Conservation (phyloP, 2,329 filamentous ascomycete genomes). For the Laburnicola sp. region DNA sequence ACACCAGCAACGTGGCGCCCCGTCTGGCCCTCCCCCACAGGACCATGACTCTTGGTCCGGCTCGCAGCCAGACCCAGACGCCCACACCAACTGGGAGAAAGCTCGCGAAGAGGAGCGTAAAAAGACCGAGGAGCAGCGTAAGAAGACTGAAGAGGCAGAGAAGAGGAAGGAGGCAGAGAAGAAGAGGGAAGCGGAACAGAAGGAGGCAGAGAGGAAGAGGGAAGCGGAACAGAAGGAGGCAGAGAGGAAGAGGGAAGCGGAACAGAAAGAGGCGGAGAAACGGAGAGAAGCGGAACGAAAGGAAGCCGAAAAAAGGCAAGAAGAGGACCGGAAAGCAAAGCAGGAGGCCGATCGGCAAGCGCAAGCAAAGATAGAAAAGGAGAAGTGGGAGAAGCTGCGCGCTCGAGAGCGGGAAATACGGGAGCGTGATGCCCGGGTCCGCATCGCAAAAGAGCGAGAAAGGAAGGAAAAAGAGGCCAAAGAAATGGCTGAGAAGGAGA, state of each 20-base stretch:
- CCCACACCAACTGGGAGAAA: conserved; percentile 29
- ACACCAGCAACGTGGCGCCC: conserved; percentile 37
- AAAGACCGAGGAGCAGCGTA: conserved; percentile 45
- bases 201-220: conserved; percentile 42
- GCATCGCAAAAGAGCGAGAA: conserved; percentile 46
- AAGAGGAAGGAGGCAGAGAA: conserved; percentile 41
- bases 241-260: too few relatives aligned
- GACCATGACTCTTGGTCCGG: conserved; percentile 33
- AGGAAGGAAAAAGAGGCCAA: conserved; percentile 46
- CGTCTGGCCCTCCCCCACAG: conserved; percentile 36
- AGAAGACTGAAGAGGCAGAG: conserved; percentile 44
- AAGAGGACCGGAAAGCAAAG: conserved; percentile 49
- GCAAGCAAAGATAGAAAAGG: conserved; percentile 53
- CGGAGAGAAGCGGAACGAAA: conserved; percentile 51
- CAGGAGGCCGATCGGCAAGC: conserved; percentile 53
- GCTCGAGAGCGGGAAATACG: conserved; percentile 53
- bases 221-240: too few relatives aligned
- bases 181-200: too few relatives aligned
- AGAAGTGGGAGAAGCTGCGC: conserved; percentile 56
- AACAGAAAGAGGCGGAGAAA: conserved; percentile 37
- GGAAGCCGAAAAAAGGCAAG: conserved; percentile 14
- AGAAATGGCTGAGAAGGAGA: conserved; percentile 48
- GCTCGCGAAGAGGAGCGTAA: conserved; percentile 43
- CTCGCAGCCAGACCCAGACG: conserved; percentile 19
- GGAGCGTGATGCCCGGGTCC: conserved; percentile 53